A percentile compares a stretch with the other conserved stretches of the same genome.
phyloP scores from a whole-genome alignment of 331 rosid genomes.

The Erythrophleum ivorense region DNA sequence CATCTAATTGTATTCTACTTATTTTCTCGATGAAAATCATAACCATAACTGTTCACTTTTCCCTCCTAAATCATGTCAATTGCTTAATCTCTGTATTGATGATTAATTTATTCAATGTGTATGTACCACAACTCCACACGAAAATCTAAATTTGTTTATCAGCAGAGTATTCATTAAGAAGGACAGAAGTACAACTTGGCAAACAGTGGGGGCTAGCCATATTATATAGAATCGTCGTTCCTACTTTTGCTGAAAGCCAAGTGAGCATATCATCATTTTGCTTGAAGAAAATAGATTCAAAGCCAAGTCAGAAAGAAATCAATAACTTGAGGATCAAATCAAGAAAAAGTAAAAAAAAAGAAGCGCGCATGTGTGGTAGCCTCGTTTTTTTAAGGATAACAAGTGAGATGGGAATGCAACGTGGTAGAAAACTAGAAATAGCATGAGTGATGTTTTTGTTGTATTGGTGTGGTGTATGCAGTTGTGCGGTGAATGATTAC shows the following conservation, averaged over 20 bases:
- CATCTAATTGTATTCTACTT: not conserved
- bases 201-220: not conserved
- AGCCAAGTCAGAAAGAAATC: conserved; percentile 33
- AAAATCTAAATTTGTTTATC: too few relatives aligned
- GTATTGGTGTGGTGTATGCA: conserved; percentile 34
- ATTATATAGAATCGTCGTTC: not conserved
- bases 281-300: conserved; percentile 32
- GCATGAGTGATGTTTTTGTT: not conserved
- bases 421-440: too few relatives aligned
- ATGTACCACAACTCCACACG: too few relatives aligned
- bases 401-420: not conserved
- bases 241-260: not conserved
- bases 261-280: not conserved
- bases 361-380: not conserved
- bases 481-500: conserved; percentile 70
- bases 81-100: not conserved
- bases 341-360: conserved; percentile 1
- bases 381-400: not conserved
- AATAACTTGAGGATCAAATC: conserved; percentile 28
- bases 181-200: not conserved
- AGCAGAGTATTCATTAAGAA: not conserved
- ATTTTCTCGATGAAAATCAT: not conserved
- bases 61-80: not conserved
- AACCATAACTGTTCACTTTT: not conserved
- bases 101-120: not conserved